phyloP scores from a whole-genome alignment of 371 early-diverging fungal species.

The Dipsacomyces acuminosporus region DNA sequence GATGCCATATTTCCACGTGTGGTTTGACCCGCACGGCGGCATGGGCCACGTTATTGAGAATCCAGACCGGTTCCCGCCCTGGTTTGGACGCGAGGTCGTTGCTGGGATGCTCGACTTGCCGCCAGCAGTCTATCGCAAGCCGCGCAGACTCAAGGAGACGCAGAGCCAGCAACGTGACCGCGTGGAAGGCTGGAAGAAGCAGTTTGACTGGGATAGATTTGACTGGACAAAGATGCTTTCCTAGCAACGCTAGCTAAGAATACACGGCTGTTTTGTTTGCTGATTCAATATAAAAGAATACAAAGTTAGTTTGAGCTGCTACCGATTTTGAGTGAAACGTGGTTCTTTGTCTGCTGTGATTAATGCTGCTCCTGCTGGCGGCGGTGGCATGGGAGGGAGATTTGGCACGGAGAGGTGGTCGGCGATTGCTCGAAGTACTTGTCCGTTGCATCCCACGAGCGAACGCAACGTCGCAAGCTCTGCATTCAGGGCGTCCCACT shows the following conservation, averaged over 20 bases:
- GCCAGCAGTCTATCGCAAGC: slow-evolving; percentile 69
- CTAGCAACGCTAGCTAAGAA: background rate
- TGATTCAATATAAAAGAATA: too few relatives aligned
- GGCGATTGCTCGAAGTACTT: slow-evolving; percentile 31
- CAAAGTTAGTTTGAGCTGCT: background rate
- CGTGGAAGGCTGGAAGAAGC: slow-evolving; percentile 59
- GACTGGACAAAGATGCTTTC: slow-evolving; percentile 44
- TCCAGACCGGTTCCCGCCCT: slow-evolving; percentile 64
- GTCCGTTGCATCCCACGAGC: slow-evolving; percentile 14
- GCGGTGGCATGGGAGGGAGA: background rate
- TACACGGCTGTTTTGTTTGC: too few relatives aligned
- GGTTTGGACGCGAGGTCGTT: slow-evolving; percentile 81
- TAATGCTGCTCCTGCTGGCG: too few relatives aligned
- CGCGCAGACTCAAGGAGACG: slow-evolving; percentile 54
- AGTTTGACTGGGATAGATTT: slow-evolving; percentile 57
- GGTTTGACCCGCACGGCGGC: slow-evolving; percentile 85
- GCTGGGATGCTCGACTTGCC: slow-evolving; percentile 77
- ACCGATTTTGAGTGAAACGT: too few relatives aligned
- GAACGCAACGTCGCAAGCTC: slow-evolving; percentile 28
- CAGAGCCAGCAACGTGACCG: slow-evolving; percentile 53
- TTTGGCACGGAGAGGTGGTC: slow-evolving; percentile 15
- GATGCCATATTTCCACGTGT: slow-evolving; percentile 93
- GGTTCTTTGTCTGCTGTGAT: too few relatives aligned
- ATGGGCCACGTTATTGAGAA: slow-evolving; percentile 96
- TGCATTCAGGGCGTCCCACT: slow-evolving; percentile 32